Conservation (phyloP, 2,329 filamentous ascomycete genomes). For the Leptographium lundbergii region DNA sequence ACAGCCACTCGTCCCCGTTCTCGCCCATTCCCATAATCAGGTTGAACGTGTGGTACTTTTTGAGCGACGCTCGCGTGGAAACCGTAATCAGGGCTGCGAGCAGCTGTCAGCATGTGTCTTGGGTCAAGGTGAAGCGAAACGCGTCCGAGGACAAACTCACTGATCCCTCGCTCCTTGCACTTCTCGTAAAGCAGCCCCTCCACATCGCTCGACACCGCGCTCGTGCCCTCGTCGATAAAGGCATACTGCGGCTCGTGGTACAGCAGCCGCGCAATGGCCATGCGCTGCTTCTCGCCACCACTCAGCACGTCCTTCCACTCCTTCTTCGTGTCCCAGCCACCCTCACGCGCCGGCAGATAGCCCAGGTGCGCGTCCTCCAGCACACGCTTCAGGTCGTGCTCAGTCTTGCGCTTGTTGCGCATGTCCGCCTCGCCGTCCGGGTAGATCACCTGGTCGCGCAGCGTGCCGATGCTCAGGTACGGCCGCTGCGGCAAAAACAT, state of each 20-base stretch:
- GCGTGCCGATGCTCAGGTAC: slow-evolving; percentile 81
- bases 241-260: slow-evolving; percentile 95
- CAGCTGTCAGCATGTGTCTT: slow-evolving; percentile 8
- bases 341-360: slow-evolving; percentile 83
- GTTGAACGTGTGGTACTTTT: slow-evolving; percentile 91
- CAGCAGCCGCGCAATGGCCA: slow-evolving; percentile 78
- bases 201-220: slow-evolving; percentile 85
- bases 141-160: slow-evolving; percentile 37
- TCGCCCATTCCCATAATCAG: slow-evolving; percentile 73
- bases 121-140: slow-evolving; percentile 1
- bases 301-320: slow-evolving; percentile 98
- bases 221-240: slow-evolving; percentile 91
- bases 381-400: slow-evolving; percentile 64
- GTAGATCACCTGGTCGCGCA: slow-evolving; percentile 96
- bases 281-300: slow-evolving; percentile 92
- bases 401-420: slow-evolving; percentile 64
- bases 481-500: slow-evolving; percentile 96
- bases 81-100: slow-evolving; percentile 74
- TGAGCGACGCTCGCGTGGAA: slow-evolving; percentile 83
- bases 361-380: slow-evolving; percentile 76
- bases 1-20: slow-evolving; percentile 76
- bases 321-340: slow-evolving; percentile 91
- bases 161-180: slow-evolving; percentile 87
- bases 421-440: slow-evolving; percentile 92
- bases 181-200: slow-evolving; percentile 88